Percentiles rank a stretch among this genome's conserved stretches.
phyloP scores from a whole-genome alignment of 345 rosid genomes.

The Sapria himalayana region DNA sequence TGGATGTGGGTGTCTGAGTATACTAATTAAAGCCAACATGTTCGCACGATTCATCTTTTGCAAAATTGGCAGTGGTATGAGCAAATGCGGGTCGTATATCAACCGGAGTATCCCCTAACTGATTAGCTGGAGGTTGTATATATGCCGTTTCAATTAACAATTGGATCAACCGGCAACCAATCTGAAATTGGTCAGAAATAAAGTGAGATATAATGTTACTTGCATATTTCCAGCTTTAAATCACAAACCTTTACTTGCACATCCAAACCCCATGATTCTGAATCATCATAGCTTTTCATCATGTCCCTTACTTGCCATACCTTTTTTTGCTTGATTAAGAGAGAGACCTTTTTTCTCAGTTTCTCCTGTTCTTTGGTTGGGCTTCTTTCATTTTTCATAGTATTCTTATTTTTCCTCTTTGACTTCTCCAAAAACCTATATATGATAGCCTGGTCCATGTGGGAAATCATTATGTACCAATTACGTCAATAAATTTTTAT shows the following conservation, averaged over 20 bases:
- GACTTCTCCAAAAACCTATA: conserved; percentile 47
- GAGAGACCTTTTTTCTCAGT: conserved; percentile 35
- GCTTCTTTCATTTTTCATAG: conserved; percentile 11
- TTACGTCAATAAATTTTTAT: background rate
- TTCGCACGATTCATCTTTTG: conserved; percentile 45
- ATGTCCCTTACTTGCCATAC: conserved; percentile 29
- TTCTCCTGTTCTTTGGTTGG: conserved; percentile 25
- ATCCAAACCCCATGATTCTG: conserved; percentile 84
- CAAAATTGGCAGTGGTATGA: conserved; percentile 38
- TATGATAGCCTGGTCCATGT: conserved; percentile 45
- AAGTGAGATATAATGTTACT: no score
- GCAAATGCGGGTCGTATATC: conserved; percentile 86
- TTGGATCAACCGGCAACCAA: conserved; percentile 76
- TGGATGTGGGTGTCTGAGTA: conserved; percentile 6
- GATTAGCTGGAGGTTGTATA: conserved; percentile 71
- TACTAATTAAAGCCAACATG: conserved; percentile 3
- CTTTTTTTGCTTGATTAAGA: conserved; percentile 50
- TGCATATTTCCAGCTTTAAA: conserved; percentile 6
- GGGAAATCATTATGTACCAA: conserved; percentile 2
- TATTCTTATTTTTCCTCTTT: conserved; percentile 27
- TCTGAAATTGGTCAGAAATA: no score
- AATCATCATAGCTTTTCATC: conserved; percentile 36
- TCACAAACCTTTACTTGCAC: conserved; percentile 59
- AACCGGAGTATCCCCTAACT: conserved; percentile 53
- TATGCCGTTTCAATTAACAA: conserved; percentile 65